Evolutionary conservation across 2,329 filamentous ascomycete genomes (phyloP).

Genomic region (Tolypocladium endophyticum): DNA sequence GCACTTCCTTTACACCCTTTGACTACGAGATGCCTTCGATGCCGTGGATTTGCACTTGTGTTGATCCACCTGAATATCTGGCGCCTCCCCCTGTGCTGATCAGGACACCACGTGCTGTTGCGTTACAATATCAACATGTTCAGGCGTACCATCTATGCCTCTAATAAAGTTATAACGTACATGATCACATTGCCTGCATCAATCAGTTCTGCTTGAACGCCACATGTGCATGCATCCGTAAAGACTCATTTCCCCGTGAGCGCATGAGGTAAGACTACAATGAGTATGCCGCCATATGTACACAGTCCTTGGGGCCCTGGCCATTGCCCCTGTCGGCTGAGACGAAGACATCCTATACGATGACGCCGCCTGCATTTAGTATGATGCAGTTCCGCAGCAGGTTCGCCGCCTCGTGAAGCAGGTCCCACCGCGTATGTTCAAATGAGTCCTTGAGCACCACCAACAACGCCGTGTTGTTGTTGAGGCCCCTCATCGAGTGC

Average conservation of each 20-base stretch:
- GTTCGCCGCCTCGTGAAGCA: constrained; percentile 77
- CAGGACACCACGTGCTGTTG: neutral
- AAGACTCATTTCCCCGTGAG: too few relatives aligned
- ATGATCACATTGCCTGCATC: neutral
- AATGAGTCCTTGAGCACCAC: constrained; percentile 77
- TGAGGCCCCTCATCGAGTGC: constrained; percentile 62
- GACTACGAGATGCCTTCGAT: neutral
- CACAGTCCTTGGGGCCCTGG: neutral
- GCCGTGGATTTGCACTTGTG: neutral
- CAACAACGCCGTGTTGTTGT: constrained; percentile 71
- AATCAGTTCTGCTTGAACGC: neutral
- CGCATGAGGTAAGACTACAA: neutral
- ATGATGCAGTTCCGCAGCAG: constrained; percentile 70
- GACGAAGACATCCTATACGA: constrained; percentile 7
- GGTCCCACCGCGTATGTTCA: constrained; percentile 75
- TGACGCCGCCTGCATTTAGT: constrained; percentile 20
- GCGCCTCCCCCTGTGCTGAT: neutral
- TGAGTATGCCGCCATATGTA: neutral
- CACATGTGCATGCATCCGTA: neutral
- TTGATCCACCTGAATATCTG: neutral
- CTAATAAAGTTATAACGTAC: neutral
- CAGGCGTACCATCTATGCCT: neutral
- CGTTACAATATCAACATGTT: neutral
- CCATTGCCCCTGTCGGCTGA: neutral
- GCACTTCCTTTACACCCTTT: neutral